Evolutionary conservation across 352 stramenopile species (phyloP).

Genomic region (Phytophthora crassamura): DNA sequence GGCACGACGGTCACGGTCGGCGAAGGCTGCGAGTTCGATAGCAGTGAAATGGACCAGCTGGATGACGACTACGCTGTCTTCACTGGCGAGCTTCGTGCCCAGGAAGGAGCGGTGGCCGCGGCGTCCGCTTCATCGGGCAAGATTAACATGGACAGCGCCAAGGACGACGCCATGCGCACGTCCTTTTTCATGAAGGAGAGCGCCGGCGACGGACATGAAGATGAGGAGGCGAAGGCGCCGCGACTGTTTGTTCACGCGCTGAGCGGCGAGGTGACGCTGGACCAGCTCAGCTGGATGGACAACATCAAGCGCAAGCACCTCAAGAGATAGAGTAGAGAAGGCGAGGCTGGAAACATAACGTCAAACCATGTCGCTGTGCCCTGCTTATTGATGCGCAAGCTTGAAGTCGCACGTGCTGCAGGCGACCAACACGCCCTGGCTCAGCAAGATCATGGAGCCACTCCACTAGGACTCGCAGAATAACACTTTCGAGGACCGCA

Average conservation of each 20-base stretch:
- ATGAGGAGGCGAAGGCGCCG: slow-evolving; percentile 18
- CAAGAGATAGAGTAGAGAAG: slow-evolving; percentile 31
- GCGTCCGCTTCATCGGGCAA: slow-evolving; percentile 51
- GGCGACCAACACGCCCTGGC: neutral
- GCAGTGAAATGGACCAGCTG: slow-evolving; percentile 68
- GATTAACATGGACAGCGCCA: slow-evolving; percentile 78
- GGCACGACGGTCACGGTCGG: slow-evolving; percentile 51
- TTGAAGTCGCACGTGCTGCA: neutral
- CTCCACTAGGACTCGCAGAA: no score
- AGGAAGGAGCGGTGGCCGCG: slow-evolving; percentile 9
- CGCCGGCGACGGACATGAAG: slow-evolving; percentile 7
- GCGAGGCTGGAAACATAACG: neutral
- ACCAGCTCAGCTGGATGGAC: slow-evolving; percentile 83
- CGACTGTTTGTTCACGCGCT: slow-evolving; percentile 58
- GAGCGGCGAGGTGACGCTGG: slow-evolving; percentile 47
- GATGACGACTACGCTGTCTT: slow-evolving; percentile 82
- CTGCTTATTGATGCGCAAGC: no score
- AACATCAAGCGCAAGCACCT: slow-evolving; percentile 83
- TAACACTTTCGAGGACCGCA: no score
- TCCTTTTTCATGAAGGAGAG: slow-evolving; percentile 76
- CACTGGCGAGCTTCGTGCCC: slow-evolving; percentile 51
- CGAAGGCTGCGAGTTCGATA: slow-evolving; percentile 50
- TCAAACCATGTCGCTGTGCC: neutral
- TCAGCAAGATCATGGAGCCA: no score
- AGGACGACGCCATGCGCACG: slow-evolving; percentile 72